Evolutionary conservation across 768 basidiomycete species (phyloP).

Genomic region (Boletellus ananas): DNA sequence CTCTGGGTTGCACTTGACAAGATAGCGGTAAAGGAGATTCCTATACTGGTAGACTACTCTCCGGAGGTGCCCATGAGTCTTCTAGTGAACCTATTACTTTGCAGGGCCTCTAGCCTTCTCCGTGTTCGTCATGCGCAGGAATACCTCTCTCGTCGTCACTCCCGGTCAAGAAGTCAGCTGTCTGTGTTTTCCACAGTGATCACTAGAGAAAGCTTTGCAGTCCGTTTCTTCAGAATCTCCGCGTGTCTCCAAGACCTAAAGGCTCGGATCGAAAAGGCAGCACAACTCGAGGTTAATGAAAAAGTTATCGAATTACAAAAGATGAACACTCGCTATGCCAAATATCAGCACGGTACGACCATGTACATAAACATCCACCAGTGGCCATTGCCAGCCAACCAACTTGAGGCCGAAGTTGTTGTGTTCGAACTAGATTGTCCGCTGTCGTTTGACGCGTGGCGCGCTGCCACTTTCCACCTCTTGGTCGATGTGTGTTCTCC

Average conservation of each 20-base stretch:
- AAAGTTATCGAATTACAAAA: constrained; percentile 29
- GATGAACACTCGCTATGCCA: background rate
- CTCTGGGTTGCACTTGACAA: background rate
- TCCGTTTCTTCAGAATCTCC: constrained; percentile 28
- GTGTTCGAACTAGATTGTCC: constrained; percentile 1
- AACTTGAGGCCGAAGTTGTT: background rate
- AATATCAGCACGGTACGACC: background rate
- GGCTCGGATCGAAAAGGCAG: constrained; percentile 27
- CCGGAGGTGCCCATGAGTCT: constrained; percentile 40
- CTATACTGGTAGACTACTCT: constrained; percentile 32
- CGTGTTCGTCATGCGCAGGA: constrained; percentile 26
- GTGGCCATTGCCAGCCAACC: constrained; percentile 41
- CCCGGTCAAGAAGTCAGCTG: constrained; percentile 1
- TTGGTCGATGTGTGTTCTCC: constrained; percentile 32
- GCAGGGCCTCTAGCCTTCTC: constrained; percentile 23
- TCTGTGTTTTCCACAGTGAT: constrained; percentile 34
- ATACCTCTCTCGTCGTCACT: constrained; percentile 32
- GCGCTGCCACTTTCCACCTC: constrained; percentile 17
- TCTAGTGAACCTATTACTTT: constrained; percentile 41
- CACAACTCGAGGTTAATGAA: constrained; percentile 10
- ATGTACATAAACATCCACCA: constrained; percentile 29
- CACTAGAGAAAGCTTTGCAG: constrained; percentile 23
- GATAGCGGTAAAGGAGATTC: background rate
- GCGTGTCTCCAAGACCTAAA: constrained; percentile 22
- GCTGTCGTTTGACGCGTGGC: background rate